Evolutionary conservation across 257 asterid genomes (phyloP), one percentile per base, ranked within the genome.

Genomic region (Nyctanthes arbortristis): DNA sequence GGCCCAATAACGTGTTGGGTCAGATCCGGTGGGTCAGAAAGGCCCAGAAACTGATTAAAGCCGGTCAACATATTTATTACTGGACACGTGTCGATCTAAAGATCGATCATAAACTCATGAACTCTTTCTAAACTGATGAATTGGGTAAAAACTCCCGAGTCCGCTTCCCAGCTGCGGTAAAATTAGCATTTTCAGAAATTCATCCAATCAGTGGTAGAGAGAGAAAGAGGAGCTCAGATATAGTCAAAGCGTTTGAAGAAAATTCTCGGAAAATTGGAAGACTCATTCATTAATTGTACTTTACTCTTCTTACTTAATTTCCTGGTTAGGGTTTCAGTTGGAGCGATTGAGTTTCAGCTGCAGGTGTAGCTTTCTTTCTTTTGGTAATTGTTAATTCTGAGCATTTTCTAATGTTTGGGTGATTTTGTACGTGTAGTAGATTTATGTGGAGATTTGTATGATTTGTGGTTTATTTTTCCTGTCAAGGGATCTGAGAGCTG

Each of bases 131-230:
- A 83, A 72, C 82, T 71, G 78, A 67, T 71, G 78, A 67, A 83
- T 68, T 89, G 73, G 73, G 83, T 75, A 77, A 75, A 69, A 68
- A 49, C 35, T 55, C 81, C 81, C 88, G 84, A 77, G 82, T 84
- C 96, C 91, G 88, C 86, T 76, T 71, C 73, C 66, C 71, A 47
- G 61, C 69, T 4, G 65, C 28, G 7, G 27, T 49, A 18, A 29
- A 18, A 58, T 66, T 64, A 55, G 72, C 62, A 61, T 71, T 65
- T 20, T 43, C 66, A 73, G 55, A 68, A 20, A 18, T 35, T 62
- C 65, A 62, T 79, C 49, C 74, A 18, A 59, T 30, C 25, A 61
- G 25, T 8, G 65, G 7, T 12, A 65, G 73, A 18, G 68, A 66
- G 71, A 61, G 28, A 68, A 12, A 67, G 40, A 63, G 61, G 20